Conservation (phyloP, 352 stramenopile genomes). For the Phytophthora podocarpi region DNA sequence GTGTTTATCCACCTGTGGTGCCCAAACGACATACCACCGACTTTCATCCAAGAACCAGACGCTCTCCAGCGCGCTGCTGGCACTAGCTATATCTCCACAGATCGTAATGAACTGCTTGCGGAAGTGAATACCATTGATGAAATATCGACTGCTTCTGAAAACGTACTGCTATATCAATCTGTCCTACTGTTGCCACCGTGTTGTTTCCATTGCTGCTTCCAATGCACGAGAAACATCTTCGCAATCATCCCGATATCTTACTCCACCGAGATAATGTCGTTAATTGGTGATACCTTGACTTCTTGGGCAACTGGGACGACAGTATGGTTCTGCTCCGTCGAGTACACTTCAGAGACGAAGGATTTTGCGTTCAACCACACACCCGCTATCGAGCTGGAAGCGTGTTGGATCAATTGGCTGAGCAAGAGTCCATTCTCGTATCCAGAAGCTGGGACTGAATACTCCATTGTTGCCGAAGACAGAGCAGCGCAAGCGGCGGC, state of each 20-base stretch:
- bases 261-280: conserved; percentile 30
- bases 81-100: conserved; percentile 3
- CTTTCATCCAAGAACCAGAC: neutral
- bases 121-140: conserved; percentile 14
- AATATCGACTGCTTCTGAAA: conserved; percentile 13
- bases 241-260: conserved; percentile 5
- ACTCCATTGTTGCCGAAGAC: conserved; percentile 19
- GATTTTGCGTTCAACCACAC: conserved; percentile 57
- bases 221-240: conserved; percentile 6
- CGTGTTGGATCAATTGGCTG: conserved; percentile 34
- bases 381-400: conserved; percentile 33
- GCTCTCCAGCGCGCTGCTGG: neutral
- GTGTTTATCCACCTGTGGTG: neutral
- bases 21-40: conserved; percentile 15
- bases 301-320: neutral
- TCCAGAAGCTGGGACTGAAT: conserved; percentile 51
- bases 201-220: conserved; percentile 9
- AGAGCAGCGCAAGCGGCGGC: conserved; percentile 28
- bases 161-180: neutral
- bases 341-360: conserved; percentile 47
- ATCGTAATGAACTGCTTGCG: neutral
- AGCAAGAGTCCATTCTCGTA: conserved; percentile 63
- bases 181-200: neutral
- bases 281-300: conserved; percentile 9
- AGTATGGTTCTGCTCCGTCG: conserved; percentile 11